These are phyloP conservation scores for Euphorbia tirucalli DNA, from an alignment of 345 rosid species.

Conservation along the genomic window DNA sequence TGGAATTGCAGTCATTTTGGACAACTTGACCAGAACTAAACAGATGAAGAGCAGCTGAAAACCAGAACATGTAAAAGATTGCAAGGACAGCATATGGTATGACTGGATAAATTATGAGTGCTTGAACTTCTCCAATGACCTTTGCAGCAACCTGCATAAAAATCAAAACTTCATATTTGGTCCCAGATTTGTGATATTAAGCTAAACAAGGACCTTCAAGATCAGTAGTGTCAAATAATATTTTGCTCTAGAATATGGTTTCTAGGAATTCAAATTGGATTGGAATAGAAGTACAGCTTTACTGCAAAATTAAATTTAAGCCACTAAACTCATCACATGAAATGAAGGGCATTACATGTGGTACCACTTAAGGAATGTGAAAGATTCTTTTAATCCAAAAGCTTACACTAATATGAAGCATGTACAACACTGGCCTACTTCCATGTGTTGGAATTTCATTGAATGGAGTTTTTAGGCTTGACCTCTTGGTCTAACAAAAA, in stretches of 20 bases:
- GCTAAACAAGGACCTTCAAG: not conserved
- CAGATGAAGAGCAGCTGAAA: constrained; percentile 80
- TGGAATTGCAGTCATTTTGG: constrained; percentile 76
- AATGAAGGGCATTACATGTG: not conserved
- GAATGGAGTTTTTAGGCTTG: too few species aligned
- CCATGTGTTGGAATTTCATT: too few species aligned
- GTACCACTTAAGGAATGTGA: too few species aligned
- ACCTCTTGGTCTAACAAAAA: too few species aligned
- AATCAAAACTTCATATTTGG: not conserved
- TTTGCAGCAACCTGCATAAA: constrained; percentile 91
- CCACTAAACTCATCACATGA: not conserved
- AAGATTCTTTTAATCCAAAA: too few species aligned
- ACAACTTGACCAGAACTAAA: constrained; percentile 87
- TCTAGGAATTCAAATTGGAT: not conserved
- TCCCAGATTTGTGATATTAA: too few species aligned
- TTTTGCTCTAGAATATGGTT: too few species aligned
- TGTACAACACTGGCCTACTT: too few species aligned
- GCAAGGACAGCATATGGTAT: constrained; percentile 76
- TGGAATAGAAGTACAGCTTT: not conserved
- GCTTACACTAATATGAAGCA: too few species aligned
- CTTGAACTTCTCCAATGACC: constrained; percentile 95
- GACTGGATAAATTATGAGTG: constrained; percentile 81
- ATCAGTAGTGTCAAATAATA: not conserved
- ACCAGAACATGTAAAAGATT: constrained; percentile 93
- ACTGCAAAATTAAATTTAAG: not conserved